Conservation (phyloP, 164 flowering plant species). For the Vitis cinerea region DNA sequence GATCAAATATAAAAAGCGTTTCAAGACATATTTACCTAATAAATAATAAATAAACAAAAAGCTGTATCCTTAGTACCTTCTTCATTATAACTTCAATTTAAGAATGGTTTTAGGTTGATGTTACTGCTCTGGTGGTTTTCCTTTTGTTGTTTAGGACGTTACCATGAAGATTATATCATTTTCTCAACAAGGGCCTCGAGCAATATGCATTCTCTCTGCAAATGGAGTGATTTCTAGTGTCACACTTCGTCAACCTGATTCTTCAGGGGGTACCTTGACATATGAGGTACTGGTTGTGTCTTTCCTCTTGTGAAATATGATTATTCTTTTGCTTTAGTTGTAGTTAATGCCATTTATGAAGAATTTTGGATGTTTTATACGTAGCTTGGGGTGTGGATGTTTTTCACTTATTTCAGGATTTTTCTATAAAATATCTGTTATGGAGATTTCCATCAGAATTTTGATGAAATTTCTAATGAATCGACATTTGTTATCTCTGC, state of each 20-base stretch:
- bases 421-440: too few species aligned
- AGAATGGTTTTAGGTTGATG: not conserved
- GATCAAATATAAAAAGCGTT: not conserved
- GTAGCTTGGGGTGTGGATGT: too few species aligned
- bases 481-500: too few species aligned
- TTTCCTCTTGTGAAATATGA: not conserved
- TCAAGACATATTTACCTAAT: too few species aligned
- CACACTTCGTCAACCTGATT: conserved; percentile 96
- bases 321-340: too few species aligned
- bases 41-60: not conserved
- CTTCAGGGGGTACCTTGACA: conserved; percentile 95
- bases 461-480: too few species aligned
- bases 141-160: conserved; percentile 61
- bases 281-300: conserved; percentile 71
- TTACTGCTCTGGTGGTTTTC: not conserved
- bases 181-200: conserved; percentile 98
- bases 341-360: too few species aligned
- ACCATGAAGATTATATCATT: conserved; percentile 96
- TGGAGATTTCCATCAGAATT: too few species aligned
- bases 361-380: too few species aligned
- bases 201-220: conserved; percentile 94
- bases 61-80: not conserved
- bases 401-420: too few species aligned
- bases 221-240: conserved; percentile 98
- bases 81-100: not conserved